Base-by-base conservation (phyloP, 2,329 filamentous ascomycete species). In the Neopestalotiopsis sp. region DNA sequence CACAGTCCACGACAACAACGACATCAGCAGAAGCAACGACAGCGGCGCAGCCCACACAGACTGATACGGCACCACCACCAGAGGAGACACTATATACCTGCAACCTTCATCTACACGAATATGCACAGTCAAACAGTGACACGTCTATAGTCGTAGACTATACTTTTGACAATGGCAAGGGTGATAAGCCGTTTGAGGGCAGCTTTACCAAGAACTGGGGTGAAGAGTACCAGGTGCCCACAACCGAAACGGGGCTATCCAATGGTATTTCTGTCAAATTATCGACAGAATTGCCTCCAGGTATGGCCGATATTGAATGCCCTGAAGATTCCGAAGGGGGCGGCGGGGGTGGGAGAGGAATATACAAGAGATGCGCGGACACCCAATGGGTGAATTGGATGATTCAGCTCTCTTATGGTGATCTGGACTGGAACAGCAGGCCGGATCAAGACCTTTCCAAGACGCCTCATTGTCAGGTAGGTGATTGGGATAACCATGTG, bases 51-150 rank as follows among this genome's bases (percentile, higher is more conserved):
- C 24, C 24, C 1, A 30, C 20, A 3, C 20, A 17, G 9, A 17
- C 61, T 20, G 24, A 6, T 6, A 24, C 20, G 24, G 38, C 59
- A 30, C 59, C 59, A 14, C 61, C 61, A 20, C 34, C 38, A 1
- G 13, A 40, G n/a, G 5, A 40, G n/a, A 9, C n/a, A 4, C 32
- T n/a, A 24, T 45, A 64, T 24, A 64, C 38, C 17, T 64, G 61
- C 61, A 64, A 45, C 61, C 38, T 64, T 20, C 61, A 64, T 49
- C 61, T 64, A 30, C 38, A 64, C 34, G 61, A 64, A 38, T 64
- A 64, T 30, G 38, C 49, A 14, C 14, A 49, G 17, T 32, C 14
- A 4, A 14, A 24, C 6, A 30, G 32, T 2, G 38, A 49, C 20
- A 24, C 24, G 4, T 45, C 61, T 24, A 64, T 64, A 4, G 12